Evolutionary conservation across 176 grass and related monocot genomes (phyloP), one percentile per base, ranked within the genome.

Genomic region (Saccharum officinarum): DNA sequence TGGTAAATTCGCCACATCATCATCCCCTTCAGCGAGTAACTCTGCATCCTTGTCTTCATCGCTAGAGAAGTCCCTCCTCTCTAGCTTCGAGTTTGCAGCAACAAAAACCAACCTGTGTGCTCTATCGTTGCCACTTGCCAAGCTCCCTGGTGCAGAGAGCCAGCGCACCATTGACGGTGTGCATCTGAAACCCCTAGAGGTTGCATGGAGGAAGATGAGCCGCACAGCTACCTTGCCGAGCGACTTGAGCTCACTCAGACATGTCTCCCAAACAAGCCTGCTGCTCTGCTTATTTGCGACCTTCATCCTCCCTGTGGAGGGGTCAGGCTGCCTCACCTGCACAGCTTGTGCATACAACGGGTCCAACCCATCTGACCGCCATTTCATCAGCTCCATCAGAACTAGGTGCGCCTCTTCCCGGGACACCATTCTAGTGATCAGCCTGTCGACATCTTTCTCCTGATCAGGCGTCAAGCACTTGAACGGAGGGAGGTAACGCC

Each of bases 321-420:
- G 94, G 22, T 97, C 94, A 28, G 80, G 89, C 81, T 97, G 87
- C 67, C 89, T 82, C 71, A 94, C 92, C 67, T 97, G 94, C 55
- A 97, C 94, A 7, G 94, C 94, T 71, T 97, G 94, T 0, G 94
- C 94, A 62, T 97, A 97, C 47, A 97, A 52, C 1, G 92, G 92
- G 68, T 97, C 91, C 44, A 97, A 78, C 8, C 94, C 94, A 23
- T 97, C 92, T 1, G 94, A 74, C 65, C 94, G 75, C 94, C 94
- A 97, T 82, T 97, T 97, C 94, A 97, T 97, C 34, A 97, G 87
- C 85, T 97, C 94, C 94, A 97, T 97, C 49, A 97, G 67, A 1
- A 80, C 92, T 84, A 97, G 83, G 76, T 97, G 94, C 5, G 94
- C 94, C 79, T 97, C 94, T 57, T 97, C 94, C 39, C 79, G 85